Percentiles rank a stretch among this genome's conserved stretches.
phyloP scores from a whole-genome alignment of 495 filamentous ascomycete genomes.

The Podospora appendiculata region DNA sequence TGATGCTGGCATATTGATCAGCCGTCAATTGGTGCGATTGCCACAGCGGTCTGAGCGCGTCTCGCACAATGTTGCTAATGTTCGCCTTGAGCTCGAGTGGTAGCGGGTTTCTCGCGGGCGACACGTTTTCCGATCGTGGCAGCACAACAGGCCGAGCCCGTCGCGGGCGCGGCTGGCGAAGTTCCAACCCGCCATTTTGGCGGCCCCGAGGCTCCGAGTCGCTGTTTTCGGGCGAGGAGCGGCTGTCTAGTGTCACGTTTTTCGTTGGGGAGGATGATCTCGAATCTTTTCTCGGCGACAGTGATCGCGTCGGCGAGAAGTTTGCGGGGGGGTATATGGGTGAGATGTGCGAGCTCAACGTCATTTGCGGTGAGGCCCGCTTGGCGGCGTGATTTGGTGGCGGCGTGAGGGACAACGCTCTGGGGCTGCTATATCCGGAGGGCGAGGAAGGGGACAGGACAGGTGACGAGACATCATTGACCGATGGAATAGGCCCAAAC shows the following conservation, averaged over 20 bases:
- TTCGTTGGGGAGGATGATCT: slow-evolving; percentile 19
- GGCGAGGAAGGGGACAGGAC: slow-evolving; percentile 57
- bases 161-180: slow-evolving; percentile 45
- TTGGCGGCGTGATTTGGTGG: slow-evolving; percentile 54
- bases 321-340: slow-evolving; percentile 54
- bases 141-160: slow-evolving; percentile 21
- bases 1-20: slow-evolving; percentile 82
- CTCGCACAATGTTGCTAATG: slow-evolving; percentile 73
- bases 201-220: slow-evolving; percentile 33
- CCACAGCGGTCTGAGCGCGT: slow-evolving; percentile 69
- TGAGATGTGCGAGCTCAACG: slow-evolving; percentile 55
- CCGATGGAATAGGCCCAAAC: slow-evolving; percentile 36
- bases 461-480: slow-evolving; percentile 56
- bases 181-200: slow-evolving; percentile 22
- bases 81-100: slow-evolving; percentile 69
- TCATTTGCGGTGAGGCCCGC: slow-evolving; percentile 57
- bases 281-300: slow-evolving; percentile 22
- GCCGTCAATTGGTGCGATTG: slow-evolving; percentile 61
- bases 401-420: slow-evolving; percentile 64
- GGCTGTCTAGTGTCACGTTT: slow-evolving; percentile 20
- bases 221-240: slow-evolving; percentile 34
- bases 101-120: slow-evolving; percentile 48
- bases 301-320: slow-evolving; percentile 43
- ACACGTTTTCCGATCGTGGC: slow-evolving; percentile 45
- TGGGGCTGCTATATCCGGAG: slow-evolving; percentile 60